Evolutionary conservation across 805 yeast genomes (phyloP).

Genomic region (Hanseniaspora valbyensis): DNA sequence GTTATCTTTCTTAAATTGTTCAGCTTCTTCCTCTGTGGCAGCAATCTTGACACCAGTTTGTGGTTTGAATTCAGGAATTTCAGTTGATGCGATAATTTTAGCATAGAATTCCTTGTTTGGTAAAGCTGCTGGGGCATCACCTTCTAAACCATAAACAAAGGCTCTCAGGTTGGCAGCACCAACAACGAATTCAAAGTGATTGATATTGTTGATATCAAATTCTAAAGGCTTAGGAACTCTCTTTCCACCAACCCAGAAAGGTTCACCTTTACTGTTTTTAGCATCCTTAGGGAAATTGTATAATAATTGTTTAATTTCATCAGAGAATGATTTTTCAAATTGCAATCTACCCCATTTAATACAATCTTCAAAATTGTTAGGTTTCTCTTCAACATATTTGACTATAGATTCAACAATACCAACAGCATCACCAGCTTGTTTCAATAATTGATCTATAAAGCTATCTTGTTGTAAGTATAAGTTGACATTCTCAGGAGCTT

Average conservation of each 20-base stretch:
- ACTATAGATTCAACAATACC: slow-evolving; percentile 73
- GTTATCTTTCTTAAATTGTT: slow-evolving; percentile 48
- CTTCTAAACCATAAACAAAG: slow-evolving; percentile 77
- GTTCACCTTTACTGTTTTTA: slow-evolving; percentile 75
- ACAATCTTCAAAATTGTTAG: slow-evolving; percentile 85
- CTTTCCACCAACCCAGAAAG: slow-evolving; percentile 97
- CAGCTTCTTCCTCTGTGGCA: slow-evolving; percentile 77
- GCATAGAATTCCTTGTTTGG: slow-evolving; percentile 40
- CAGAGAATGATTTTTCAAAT: slow-evolving; percentile 73
- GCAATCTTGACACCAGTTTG: slow-evolving; percentile 68
- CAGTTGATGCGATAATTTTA: slow-evolving; percentile 40
- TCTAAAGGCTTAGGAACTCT: slow-evolving; percentile 83
- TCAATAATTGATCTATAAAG: slow-evolving; percentile 81
- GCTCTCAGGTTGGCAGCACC: slow-evolving; percentile 91
- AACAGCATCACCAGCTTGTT: slow-evolving; percentile 85
- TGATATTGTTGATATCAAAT: slow-evolving; percentile 63
- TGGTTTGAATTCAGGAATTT: slow-evolving; percentile 61
- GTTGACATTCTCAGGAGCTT: slow-evolving; percentile 88
- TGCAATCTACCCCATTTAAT: slow-evolving; percentile 87
- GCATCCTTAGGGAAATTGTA: slow-evolving; percentile 95
- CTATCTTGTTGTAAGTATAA: slow-evolving; percentile 82
- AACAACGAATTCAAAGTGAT: slow-evolving; percentile 72
- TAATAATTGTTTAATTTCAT: slow-evolving; percentile 80
- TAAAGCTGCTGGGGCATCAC: slow-evolving; percentile 40
- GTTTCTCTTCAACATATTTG: slow-evolving; percentile 66